Base-by-base conservation (phyloP, 2,329 filamentous ascomycete genomes). In the Chaetomiaceae sp. region DNA sequence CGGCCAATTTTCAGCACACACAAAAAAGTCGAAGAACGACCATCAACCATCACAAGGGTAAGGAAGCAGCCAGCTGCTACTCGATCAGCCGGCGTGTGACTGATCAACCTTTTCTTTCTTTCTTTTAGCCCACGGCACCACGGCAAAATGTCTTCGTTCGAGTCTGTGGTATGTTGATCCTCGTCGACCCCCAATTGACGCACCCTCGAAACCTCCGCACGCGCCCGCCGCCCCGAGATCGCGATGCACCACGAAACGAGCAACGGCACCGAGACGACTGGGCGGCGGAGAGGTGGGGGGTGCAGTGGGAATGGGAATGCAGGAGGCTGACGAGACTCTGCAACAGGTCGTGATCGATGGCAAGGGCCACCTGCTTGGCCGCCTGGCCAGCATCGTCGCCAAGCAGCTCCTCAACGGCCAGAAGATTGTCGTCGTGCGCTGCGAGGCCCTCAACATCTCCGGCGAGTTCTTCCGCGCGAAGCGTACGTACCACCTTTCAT, bases 391-490 rank as follows among this genome's bases (percentile, higher is more conserved):
- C 76, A 96, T 91, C 74, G 91, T 97, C 72, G 92, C 92, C 76
- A 97, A 97, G 88, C 92, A 97, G 84, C 87, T 97, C 72, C 89
- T 97, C 70, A 95, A 87, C 79, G 92, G 92, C 75, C 92, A 97
- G 83, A 97, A 97, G 88, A 95, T 99, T 75, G 92, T 97, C 71
- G 82, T 99, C 69, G 94, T 99, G 75, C 90, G 94, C 83, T 95
- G 89, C 80, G 94, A 99, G 82, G 91, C 90, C 71, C 86, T 99
- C 77, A 99, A 99, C 87, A 99, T 99, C 85, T 99, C 94, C 68
- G 94, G 94, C 81, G 94, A 97, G 84, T 99, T 99, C 89, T 99
- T 99, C 89, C 91, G 94, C 78, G 87, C 92, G 68, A 99, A 99
- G 88, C 88, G 94, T 99, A 96, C 79, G 92, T 96, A 71, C 63